Evolutionary conservation across 2,329 filamentous ascomycete species (phyloP), one percentile per base, ranked within the genome.

Genomic region (Colletotrichum magnum): DNA sequence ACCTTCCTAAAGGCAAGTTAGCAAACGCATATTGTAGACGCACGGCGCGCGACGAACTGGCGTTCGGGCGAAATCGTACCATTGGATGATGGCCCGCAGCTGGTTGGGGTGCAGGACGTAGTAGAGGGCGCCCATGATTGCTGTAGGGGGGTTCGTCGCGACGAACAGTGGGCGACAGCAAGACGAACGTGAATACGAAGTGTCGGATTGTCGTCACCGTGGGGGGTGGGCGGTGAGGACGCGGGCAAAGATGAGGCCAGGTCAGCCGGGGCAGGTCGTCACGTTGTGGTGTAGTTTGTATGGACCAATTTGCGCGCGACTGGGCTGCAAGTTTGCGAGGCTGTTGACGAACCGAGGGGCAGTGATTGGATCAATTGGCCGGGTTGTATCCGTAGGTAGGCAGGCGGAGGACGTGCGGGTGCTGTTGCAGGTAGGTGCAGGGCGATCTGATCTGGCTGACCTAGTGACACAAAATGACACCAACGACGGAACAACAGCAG

Each of bases 21-120:
- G 64, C 47, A 70, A 58, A 16, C 48, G 15, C 47, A 26, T 43
- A 21, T 36, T 26, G 57, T 18, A 24, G 28, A n/a, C 51, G 15
- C 26, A 24, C 5, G 36, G 21, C 45, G 45, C 39, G 41, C 10
- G 15, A 13, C n/a, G 18, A 18, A 39, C 4, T 18, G 52, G 18
- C 66, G 32, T 36, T 26, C 12, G 36, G 36, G 32, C 6, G 18
- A 24, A 15, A 64, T 77, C 85, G 74, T 86, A 96, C 94, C 94
- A 97, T 91, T 97, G 94, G 71, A 97, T 86, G 72, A 97, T 94
- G 54, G 92, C 87, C 77, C 94, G 90, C 79, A 97, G 84, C 84
- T 97, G 88, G 73, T 86, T 87, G 43, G 93, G 92, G 81, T 97
- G 94, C 73, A 93, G 83, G 68, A 90, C 80, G 76, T 90, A 93